A percentile compares a stretch with the other conserved stretches of the same genome.
These are phyloP conservation scores for Ogataea glucozyma DNA, from an alignment of 805 yeast species.

Conservation along the genomic window DNA sequence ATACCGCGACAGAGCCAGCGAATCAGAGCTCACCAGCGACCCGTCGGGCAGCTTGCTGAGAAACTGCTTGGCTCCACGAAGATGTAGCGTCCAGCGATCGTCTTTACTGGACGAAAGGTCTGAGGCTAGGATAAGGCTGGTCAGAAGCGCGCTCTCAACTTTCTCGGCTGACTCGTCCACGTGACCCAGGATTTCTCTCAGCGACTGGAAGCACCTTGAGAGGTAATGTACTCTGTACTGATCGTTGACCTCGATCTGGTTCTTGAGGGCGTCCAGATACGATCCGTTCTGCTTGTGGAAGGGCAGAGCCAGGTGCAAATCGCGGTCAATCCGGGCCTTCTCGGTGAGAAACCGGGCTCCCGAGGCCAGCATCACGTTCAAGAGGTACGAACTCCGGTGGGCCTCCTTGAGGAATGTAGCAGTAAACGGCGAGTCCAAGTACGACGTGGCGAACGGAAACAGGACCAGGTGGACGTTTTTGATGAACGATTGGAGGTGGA, in stretches of 20 bases:
- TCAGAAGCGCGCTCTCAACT: conserved; percentile 63
- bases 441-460: conserved; percentile 31
- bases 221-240: conserved; percentile 58
- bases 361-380: conserved; percentile 69
- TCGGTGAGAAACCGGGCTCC: conserved; percentile 55
- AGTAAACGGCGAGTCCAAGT: conserved; percentile 31
- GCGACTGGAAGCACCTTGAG: conserved; percentile 59
- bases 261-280: conserved; percentile 15
- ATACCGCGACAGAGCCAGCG: conserved; percentile 27
- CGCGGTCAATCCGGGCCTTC: conserved; percentile 27
- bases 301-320: conserved; percentile 9
- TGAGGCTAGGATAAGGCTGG: conserved; percentile 62
- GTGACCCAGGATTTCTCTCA: conserved; percentile 49
- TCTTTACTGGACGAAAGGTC: conserved; percentile 56
- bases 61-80: conserved; percentile 63
- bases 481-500: conserved; percentile 32
- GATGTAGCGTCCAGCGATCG: conserved; percentile 61
- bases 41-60: conserved; percentile 43
- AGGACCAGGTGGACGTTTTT: conserved; percentile 32
- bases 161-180: conserved; percentile 41
- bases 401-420: conserved; percentile 28
- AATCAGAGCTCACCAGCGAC: conserved; percentile 14
- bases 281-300: conserved; percentile 9
- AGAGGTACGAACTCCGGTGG: conserved; percentile 52
- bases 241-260: conserved; percentile 44